These are phyloP conservation scores for Sphaerulina musiva DNA, from an alignment of 2,329 filamentous ascomycete genomes.

Conservation along the genomic window DNA sequence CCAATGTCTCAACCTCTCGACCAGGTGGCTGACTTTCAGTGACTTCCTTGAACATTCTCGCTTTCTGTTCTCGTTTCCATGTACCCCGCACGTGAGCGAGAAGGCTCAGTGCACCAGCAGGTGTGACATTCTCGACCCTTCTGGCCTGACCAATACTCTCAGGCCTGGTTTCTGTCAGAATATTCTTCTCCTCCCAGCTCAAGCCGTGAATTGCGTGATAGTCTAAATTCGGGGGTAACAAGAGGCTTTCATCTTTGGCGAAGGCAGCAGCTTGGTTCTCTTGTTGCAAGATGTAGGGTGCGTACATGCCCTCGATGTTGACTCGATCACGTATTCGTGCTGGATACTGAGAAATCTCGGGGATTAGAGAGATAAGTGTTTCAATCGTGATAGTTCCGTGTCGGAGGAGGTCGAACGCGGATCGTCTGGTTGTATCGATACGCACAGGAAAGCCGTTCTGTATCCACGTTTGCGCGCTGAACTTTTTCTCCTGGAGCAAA, in stretches of 20 bases:
- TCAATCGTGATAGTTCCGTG: conserved; percentile 55
- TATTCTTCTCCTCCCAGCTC: conserved; percentile 69
- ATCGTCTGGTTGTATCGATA: conserved; percentile 59
- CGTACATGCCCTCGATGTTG: conserved; percentile 75
- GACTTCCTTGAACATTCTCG: conserved; percentile 28
- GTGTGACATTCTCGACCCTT: conserved; percentile 70
- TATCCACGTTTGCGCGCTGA: conserved; percentile 61
- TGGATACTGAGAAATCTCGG: conserved; percentile 50
- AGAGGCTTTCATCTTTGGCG: conserved; percentile 67
- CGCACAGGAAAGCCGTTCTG: conserved; percentile 63
- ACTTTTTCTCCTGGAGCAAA: conserved; percentile 52
- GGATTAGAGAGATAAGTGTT: conserved; percentile 53
- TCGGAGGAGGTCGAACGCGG: conserved; percentile 73
- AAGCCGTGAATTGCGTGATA: conserved; percentile 69
- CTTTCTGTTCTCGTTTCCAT: conserved; percentile 31
- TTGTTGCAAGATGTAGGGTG: conserved; percentile 76
- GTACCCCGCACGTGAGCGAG: conserved; percentile 54
- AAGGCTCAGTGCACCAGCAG: conserved; percentile 48
- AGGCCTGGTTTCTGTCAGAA: conserved; percentile 63
- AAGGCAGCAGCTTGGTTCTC: conserved; percentile 59
- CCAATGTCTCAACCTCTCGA: conserved; percentile 23
- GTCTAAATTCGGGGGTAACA: conserved; percentile 66
- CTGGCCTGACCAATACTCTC: conserved; percentile 85
- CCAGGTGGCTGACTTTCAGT: conserved; percentile 22
- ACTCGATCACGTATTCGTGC: conserved; percentile 61